phyloP scores from a whole-genome alignment of 192 early-diverging fungal genomes.

The Fimicolochytrium jonesii region DNA sequence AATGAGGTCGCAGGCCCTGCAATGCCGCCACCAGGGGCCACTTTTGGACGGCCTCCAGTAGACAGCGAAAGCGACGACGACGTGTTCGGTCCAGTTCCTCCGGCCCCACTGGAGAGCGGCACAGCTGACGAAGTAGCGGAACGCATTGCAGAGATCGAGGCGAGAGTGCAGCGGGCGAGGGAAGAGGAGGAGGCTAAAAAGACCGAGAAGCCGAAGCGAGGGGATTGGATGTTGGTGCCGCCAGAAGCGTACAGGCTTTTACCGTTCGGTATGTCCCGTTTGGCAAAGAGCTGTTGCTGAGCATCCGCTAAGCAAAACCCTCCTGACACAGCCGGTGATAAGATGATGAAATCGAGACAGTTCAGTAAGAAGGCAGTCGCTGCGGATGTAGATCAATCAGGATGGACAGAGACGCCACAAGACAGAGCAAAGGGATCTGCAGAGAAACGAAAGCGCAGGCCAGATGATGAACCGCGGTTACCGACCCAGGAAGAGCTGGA shows the following conservation, averaged over 20 bases:
- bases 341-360: constrained; percentile 38
- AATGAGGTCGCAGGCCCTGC: constrained; percentile 13
- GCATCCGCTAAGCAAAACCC: not conserved
- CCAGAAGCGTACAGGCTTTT: constrained; percentile 40
- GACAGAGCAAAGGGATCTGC: constrained; percentile 35
- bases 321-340: constrained; percentile 22
- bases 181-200: constrained; percentile 8
- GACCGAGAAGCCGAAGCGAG: constrained; percentile 33
- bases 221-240: constrained; percentile 62
- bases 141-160: constrained; percentile 22
- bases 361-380: constrained; percentile 38
- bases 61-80: constrained; percentile 12
- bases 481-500: constrained; percentile 28
- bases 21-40: not conserved
- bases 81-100: constrained; percentile 12
- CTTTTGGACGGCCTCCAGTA: not conserved
- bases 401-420: constrained; percentile 58
- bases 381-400: constrained; percentile 40
- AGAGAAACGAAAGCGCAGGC: constrained; percentile 28
- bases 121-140: constrained; percentile 2
- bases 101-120: not conserved
- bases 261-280: not conserved
- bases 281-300: not conserved
- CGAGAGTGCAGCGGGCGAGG: constrained; percentile 1
- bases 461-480: constrained; percentile 19